A percentile compares a stretch with the other conserved stretches of the same genome.
Conservation (phyloP, 139 green algal species). For the Chlorella vulgaris region DNA sequence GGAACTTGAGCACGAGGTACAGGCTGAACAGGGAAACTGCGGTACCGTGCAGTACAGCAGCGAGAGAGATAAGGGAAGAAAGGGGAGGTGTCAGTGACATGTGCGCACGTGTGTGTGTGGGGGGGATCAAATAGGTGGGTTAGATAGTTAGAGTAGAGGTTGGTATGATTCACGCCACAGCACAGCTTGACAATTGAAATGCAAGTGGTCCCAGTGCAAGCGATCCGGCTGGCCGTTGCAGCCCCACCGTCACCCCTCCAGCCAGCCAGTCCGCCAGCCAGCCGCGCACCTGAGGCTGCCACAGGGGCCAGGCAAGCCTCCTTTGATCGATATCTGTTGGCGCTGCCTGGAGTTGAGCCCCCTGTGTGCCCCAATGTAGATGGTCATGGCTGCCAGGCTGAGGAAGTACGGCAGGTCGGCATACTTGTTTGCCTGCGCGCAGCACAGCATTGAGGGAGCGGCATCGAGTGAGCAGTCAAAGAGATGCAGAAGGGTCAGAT, state of each 20-base stretch:
- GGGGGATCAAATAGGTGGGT: too few species aligned
- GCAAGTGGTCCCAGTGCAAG: too few species aligned
- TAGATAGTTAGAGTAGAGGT: too few species aligned
- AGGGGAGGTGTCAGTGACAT: background rate
- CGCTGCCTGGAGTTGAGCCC: constrained; percentile 62
- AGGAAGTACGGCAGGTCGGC: constrained; percentile 78
- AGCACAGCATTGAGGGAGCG: too few species aligned
- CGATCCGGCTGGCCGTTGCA: too few species aligned
- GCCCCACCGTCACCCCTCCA: too few species aligned
- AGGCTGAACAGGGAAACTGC: constrained; percentile 63
- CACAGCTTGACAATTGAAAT: too few species aligned
- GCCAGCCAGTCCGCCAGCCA: background rate
- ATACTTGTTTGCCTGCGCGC: constrained; percentile 6
- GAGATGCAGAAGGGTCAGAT: too few species aligned
- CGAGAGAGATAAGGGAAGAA: too few species aligned
- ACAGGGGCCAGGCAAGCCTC: constrained; percentile 77
- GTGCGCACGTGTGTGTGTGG: too few species aligned
- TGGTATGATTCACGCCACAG: too few species aligned
- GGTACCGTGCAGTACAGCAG: background rate
- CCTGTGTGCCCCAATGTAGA: constrained; percentile 87
- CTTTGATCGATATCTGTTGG: constrained; percentile 73
- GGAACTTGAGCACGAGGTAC: constrained; percentile 82
- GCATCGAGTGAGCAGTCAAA: too few species aligned
- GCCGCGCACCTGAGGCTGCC: constrained; percentile 36
- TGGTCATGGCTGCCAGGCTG: constrained; percentile 70